Conservation (phyloP, 2,329 filamentous ascomycete genomes). For the Zopfia rhizophila region DNA sequence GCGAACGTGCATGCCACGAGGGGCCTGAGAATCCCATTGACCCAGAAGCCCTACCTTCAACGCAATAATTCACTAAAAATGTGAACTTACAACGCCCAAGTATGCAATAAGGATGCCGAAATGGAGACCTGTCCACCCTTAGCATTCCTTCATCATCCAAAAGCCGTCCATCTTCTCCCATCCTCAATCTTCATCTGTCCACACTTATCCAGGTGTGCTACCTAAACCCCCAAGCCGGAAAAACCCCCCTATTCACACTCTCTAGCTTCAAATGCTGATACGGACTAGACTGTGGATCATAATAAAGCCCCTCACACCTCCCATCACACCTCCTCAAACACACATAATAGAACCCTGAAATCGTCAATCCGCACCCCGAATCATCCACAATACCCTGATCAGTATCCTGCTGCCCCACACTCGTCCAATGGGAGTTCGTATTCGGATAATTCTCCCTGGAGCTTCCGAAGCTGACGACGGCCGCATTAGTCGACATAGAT, state of each 20-base stretch:
- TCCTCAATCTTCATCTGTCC: constrained; percentile 2
- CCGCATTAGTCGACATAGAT: not conserved
- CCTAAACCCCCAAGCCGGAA: constrained; percentile 53
- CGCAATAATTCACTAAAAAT: too few species aligned
- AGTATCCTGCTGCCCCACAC: constrained; percentile 7
- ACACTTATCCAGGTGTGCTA: constrained; percentile 28
- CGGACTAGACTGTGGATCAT: constrained; percentile 64
- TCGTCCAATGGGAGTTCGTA: constrained; percentile 34
- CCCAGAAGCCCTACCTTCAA: too few species aligned
- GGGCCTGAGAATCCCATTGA: too few species aligned
- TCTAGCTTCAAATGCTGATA: constrained; percentile 63
- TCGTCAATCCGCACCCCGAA: constrained; percentile 59
- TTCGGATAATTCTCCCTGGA: constrained; percentile 20
- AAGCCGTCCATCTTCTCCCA: too few species aligned
- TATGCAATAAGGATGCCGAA: constrained; percentile 4
- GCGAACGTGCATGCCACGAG: too few species aligned
- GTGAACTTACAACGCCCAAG: constrained; percentile 5
- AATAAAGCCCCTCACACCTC: constrained; percentile 62
- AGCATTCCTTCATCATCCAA: too few species aligned
- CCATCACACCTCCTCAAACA: constrained; percentile 60
- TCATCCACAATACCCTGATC: constrained; percentile 42
- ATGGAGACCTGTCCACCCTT: too few species aligned
- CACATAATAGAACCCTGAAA: constrained; percentile 66
- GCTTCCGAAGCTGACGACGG: too few species aligned
- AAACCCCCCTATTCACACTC: constrained; percentile 46